These are phyloP conservation scores for Bruguiera sexangula DNA, from an alignment of 345 rosid genomes.

Conservation along the genomic window DNA sequence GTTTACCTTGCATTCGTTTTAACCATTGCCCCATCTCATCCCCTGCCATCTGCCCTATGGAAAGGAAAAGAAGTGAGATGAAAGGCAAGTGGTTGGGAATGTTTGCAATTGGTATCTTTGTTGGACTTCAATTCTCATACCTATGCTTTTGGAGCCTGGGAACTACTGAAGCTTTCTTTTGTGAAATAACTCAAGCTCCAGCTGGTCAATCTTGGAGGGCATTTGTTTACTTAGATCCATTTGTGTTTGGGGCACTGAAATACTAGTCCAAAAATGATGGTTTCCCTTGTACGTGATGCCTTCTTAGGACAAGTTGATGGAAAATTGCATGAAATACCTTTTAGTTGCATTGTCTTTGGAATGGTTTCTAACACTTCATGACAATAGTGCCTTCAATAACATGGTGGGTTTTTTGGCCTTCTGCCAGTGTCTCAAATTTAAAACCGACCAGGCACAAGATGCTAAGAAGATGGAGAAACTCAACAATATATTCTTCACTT, in stretches of 20 bases:
- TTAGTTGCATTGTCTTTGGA: not conserved
- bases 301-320: not conserved
- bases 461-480: conserved; percentile 99
- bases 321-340: not conserved
- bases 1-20: not conserved
- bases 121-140: not conserved
- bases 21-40: not conserved
- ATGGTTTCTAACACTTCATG: not conserved
- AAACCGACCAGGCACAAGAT: conserved; percentile 97
- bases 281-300: not conserved
- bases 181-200: no score
- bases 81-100: not conserved
- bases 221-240: not conserved
- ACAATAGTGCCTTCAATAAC: not conserved
- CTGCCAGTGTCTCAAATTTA: conserved; percentile 90
- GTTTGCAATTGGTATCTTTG: not conserved
- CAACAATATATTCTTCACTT: conserved; percentile 81
- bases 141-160: not conserved
- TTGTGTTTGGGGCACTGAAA: not conserved
- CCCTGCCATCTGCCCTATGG: not conserved
- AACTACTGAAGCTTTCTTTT: no score
- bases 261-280: not conserved
- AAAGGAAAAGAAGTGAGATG: no score
- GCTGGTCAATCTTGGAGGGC: not conserved
- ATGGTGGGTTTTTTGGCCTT: not conserved